Evolutionary conservation across 1,284 basidiomycete species (phyloP).

Genomic region (Trametes sp.): DNA sequence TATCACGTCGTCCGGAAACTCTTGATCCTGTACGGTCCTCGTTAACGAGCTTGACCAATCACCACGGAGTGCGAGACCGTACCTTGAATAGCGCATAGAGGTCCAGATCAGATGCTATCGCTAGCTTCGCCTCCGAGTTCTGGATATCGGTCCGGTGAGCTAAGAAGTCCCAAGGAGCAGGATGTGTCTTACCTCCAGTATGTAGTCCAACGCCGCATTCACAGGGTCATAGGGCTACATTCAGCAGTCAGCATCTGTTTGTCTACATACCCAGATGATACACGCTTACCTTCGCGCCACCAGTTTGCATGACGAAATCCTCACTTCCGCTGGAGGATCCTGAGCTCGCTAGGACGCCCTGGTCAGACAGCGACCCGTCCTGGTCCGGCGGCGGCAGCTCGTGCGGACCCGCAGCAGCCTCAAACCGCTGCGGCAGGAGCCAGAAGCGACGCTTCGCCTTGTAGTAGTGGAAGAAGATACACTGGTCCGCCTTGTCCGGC

Average conservation of each 20-base stretch:
- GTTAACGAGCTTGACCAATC: background rate
- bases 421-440: slow-evolving; percentile 11
- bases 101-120: slow-evolving; percentile 31
- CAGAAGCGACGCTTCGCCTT: slow-evolving; percentile 31
- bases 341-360: background rate
- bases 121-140: slow-evolving; percentile 29
- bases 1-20: slow-evolving; percentile 13
- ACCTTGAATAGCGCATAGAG: slow-evolving; percentile 30
- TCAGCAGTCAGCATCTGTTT: background rate
- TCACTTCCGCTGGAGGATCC: background rate
- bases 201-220: slow-evolving; percentile 30
- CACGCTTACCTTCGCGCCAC: background rate
- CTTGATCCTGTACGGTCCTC: slow-evolving; percentile 1
- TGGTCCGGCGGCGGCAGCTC: slow-evolving; percentile 12
- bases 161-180: background rate
- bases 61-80: background rate
- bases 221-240: slow-evolving; percentile 23
- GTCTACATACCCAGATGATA: background rate
- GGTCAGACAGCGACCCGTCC: background rate
- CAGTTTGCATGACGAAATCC: slow-evolving; percentile 8
- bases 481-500: slow-evolving; percentile 25
- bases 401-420: slow-evolving; percentile 30
- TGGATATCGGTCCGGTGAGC: background rate
- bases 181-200: slow-evolving; percentile 21
- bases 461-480: slow-evolving; percentile 35